Evolutionary conservation across 202 grass and related monocot species (phyloP), one percentile per base, ranked within the genome.

Genomic region (Zoysia matrella): DNA sequence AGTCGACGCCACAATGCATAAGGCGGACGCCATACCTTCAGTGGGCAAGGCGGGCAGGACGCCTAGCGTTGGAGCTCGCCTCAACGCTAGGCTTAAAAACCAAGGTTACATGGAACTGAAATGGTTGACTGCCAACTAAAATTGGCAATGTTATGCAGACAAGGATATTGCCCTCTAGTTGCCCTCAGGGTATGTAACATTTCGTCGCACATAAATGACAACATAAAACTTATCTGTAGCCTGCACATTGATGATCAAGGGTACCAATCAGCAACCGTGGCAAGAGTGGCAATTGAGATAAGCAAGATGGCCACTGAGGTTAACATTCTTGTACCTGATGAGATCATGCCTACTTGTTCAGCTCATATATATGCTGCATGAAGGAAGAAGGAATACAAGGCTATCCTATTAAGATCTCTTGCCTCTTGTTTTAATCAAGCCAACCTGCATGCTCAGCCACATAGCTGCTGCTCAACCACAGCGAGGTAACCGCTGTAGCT

Each of bases 401-500:
- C n/a, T 52, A 61, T 67, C 39, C 39, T 74, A 79, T 72, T 52
- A 79, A 75, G 30, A 84, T 65, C 58, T 40, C 55, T 54, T 63
- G 61, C 54, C 56, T 45, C 54, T 50, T 69, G 62, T 69, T 47
- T 12, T 74, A 65, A 9, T 46, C 36, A 63, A 47, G 42, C 47
- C 64, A 65, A 11, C 69, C 69, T 39, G 63, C 56, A 57, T 83
- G 48, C 15, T 41, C 56, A 68, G 48, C 65, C 63, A 70, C n/a
- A 9, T 71, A 82, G 61, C 69, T 73, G 66, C 81, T 97, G 30
- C 30, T 36, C 84, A 97, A 64, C 85, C 63, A 87, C 89, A 91
- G 16, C 82, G 90, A 90, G 96, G 96, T 74, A 98, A 83, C 41
- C 92, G 85, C 85, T 95, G 92, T 65, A 98, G 83, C 72, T 95